phyloP scores from a whole-genome alignment of 306 rosid species.

The Prunus persica region DNA sequence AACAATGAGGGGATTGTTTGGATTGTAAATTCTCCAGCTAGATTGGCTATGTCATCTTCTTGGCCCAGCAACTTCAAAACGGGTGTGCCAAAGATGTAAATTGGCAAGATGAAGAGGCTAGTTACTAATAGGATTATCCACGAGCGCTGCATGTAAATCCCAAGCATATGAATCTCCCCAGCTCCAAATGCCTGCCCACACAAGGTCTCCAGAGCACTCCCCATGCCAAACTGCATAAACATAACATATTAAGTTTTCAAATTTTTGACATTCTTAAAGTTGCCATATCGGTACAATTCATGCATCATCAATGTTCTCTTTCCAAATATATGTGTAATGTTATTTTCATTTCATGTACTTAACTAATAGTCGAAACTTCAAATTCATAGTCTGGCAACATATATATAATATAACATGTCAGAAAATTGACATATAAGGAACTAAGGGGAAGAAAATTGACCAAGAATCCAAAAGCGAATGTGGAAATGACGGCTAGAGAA shows the following conservation, averaged over 20 bases:
- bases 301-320: no score
- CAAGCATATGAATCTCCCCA: conserved; percentile 65
- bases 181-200: conserved; percentile 92
- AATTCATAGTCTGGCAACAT: no score
- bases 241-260: neutral
- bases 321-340: no score
- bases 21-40: conserved; percentile 44
- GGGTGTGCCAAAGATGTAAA: conserved; percentile 64
- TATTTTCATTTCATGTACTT: no score
- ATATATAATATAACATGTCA: neutral
- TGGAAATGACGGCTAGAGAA: conserved; percentile 51
- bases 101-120: conserved; percentile 49
- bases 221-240: conserved; percentile 62
- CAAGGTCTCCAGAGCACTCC: conserved; percentile 74
- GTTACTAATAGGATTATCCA: conserved; percentile 53
- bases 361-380: no score
- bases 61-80: conserved; percentile 61
- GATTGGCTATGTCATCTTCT: conserved; percentile 58
- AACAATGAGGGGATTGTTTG: conserved; percentile 62
- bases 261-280: neutral
- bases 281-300: no score
- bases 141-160: conserved; percentile 80
- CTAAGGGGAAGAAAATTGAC: conserved; percentile 4
- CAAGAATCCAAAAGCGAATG: conserved; percentile 66
- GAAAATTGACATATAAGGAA: neutral